A percentile compares a stretch with the other conserved stretches of the same genome.
Conservation (phyloP, 2,329 filamentous ascomycete genomes). For the Gnomoniopsis smithogilvyi region DNA sequence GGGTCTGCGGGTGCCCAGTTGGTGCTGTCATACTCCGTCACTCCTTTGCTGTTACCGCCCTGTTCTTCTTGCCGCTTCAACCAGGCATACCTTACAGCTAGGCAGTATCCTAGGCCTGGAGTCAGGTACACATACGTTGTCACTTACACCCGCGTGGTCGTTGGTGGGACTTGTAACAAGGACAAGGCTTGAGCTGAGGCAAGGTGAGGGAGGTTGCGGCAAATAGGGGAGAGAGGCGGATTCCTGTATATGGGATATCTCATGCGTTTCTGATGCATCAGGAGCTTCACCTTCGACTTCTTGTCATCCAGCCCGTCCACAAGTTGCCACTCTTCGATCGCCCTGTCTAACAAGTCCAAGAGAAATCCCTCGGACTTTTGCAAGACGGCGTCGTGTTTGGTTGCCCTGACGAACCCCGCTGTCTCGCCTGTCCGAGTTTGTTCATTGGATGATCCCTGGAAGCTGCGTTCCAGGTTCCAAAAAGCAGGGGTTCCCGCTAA, state of each 20-base stretch:
- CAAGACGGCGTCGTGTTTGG: not conserved
- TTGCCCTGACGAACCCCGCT: not conserved
- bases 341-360: too few relatives aligned
- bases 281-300: too few relatives aligned
- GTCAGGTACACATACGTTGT: not conserved
- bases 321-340: too few relatives aligned
- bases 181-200: too few relatives aligned
- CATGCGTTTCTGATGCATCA: too few relatives aligned
- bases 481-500: not conserved
- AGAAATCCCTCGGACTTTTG: not conserved
- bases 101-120: not conserved
- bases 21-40: not conserved
- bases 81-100: too few relatives aligned
- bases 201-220: not conserved
- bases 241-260: not conserved
- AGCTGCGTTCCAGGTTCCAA: not conserved
- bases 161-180: too few relatives aligned
- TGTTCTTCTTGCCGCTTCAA: not conserved
- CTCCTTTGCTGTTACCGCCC: not conserved
- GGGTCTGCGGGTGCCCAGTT: not conserved
- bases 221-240: not conserved
- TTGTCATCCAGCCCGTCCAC: too few relatives aligned
- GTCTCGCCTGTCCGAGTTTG: slow-evolving; percentile 7
- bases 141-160: not conserved
- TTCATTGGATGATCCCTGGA: slow-evolving; percentile 18